These are phyloP conservation scores for Dactylis glomerata DNA, from an alignment of 176 grass and related monocot genomes.

Conservation along the genomic window DNA sequence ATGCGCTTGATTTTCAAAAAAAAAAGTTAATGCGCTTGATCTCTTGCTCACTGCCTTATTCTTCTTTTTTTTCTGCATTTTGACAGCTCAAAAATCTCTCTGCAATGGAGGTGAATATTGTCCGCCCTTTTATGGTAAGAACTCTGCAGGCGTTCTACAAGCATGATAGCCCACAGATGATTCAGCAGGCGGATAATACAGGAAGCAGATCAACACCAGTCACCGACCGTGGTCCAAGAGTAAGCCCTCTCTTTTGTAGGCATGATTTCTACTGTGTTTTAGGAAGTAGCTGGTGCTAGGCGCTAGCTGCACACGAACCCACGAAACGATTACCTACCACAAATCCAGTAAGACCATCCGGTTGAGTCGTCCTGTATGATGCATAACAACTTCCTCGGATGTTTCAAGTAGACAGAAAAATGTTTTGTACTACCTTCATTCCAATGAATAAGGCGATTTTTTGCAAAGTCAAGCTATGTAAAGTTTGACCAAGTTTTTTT, in stretches of 20 bases:
- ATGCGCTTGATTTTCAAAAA: background rate
- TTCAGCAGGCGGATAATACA: slow-evolving; percentile 59
- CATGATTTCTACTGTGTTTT: background rate
- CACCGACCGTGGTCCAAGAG: slow-evolving; percentile 60
- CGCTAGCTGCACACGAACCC: no score
- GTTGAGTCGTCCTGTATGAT: background rate
- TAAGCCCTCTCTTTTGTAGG: slow-evolving; percentile 37
- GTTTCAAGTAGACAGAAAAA: slow-evolving; percentile 1
- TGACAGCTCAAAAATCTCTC: slow-evolving; percentile 95
- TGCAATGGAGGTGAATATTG: slow-evolving; percentile 98
- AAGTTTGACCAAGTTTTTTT: no score
- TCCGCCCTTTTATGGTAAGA: slow-evolving; percentile 92
- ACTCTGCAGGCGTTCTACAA: slow-evolving; percentile 91
- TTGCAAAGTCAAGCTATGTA: no score
- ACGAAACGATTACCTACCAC: background rate
- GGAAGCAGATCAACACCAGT: slow-evolving; percentile 43
- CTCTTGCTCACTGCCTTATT: background rate
- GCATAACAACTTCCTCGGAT: background rate
- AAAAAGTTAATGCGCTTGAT: background rate
- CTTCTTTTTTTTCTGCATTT: background rate
- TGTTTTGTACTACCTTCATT: no score
- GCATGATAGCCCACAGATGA: slow-evolving; percentile 90
- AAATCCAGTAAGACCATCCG: background rate
- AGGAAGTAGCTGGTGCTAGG: background rate
- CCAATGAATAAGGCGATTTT: no score